Evolutionary conservation across 495 filamentous ascomycete genomes (phyloP).

Genomic region (Neurospora sp.): DNA sequence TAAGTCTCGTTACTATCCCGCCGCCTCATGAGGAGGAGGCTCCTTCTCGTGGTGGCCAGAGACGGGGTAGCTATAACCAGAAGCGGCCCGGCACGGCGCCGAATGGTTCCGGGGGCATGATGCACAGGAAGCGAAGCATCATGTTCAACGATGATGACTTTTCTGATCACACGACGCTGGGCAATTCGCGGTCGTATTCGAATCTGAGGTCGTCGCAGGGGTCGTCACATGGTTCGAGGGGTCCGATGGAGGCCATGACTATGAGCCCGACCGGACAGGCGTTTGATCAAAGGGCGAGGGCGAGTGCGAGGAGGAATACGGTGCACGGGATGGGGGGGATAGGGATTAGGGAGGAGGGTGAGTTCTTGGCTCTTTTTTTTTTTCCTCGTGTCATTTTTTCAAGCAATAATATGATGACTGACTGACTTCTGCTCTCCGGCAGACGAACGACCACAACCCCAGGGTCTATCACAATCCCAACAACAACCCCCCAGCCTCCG

Average conservation of each 20-base stretch:
- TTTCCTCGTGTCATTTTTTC: too few relatives aligned
- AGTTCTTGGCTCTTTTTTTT: background rate
- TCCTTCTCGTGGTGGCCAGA: background rate
- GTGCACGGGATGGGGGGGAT: constrained; percentile 1
- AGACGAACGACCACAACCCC: background rate
- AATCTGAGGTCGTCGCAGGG: background rate
- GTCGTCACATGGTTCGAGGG: background rate
- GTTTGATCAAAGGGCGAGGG: background rate
- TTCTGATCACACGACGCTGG: background rate
- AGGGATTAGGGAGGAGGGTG: constrained; percentile 9
- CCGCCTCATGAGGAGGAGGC: background rate
- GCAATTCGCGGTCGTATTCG: background rate
- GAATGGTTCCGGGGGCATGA: background rate
- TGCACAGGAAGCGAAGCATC: background rate
- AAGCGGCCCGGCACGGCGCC: background rate
- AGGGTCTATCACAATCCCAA: background rate
- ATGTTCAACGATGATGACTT: background rate
- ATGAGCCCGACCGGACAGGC: background rate
- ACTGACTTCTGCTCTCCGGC: background rate
- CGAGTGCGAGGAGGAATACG: constrained; percentile 3
- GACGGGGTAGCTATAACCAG: background rate
- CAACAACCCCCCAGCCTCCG: background rate
- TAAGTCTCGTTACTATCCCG: background rate
- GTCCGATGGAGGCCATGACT: background rate
- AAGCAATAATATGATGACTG: too few relatives aligned